These are phyloP conservation scores for Escovopsis sp. DNA, from an alignment of 2,329 filamentous ascomycete species.

Conservation along the genomic window DNA sequence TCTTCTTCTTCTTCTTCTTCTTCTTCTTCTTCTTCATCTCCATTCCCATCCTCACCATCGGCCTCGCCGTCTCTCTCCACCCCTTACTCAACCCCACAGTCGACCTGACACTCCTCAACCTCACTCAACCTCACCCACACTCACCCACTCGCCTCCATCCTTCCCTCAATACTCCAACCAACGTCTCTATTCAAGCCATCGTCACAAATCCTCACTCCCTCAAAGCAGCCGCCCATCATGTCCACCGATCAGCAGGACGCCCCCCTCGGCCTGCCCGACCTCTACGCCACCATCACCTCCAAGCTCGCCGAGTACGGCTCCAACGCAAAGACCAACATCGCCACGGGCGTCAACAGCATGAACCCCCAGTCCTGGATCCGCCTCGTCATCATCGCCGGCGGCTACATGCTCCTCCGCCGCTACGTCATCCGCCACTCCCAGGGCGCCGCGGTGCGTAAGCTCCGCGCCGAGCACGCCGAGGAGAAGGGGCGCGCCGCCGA, in stretches of 20 bases:
- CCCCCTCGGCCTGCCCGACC: slow-evolving; percentile 18
- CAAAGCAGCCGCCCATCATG: slow-evolving; percentile 1
- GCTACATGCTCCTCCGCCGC: slow-evolving; percentile 58
- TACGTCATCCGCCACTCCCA: slow-evolving; percentile 55
- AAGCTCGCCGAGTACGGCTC: slow-evolving; percentile 20
- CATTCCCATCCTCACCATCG: background rate
- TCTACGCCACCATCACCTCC: slow-evolving; percentile 17
- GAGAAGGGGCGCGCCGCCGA: slow-evolving; percentile 32
- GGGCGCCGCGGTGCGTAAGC: slow-evolving; percentile 45
- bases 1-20: background rate
- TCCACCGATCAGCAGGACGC: slow-evolving; percentile 14
- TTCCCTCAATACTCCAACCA: no score
- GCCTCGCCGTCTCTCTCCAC: background rate
- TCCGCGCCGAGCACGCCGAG: slow-evolving; percentile 40
- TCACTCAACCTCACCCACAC: no score
- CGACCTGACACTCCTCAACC: no score
- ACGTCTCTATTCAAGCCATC: no score
- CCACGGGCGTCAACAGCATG: slow-evolving; percentile 33
- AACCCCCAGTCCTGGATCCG: slow-evolving; percentile 45
- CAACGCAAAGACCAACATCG: slow-evolving; percentile 32
- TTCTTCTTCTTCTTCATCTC: background rate
- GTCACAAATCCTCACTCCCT: no score
- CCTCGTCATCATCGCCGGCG: slow-evolving; percentile 54
- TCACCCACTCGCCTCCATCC: no score
- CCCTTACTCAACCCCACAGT: background rate